A percentile compares a stretch with the other conserved stretches of the same genome.
These are phyloP conservation scores for Immersiporthe knoxdaviesiana DNA, from an alignment of 2,329 filamentous ascomycete genomes.

Conservation along the genomic window DNA sequence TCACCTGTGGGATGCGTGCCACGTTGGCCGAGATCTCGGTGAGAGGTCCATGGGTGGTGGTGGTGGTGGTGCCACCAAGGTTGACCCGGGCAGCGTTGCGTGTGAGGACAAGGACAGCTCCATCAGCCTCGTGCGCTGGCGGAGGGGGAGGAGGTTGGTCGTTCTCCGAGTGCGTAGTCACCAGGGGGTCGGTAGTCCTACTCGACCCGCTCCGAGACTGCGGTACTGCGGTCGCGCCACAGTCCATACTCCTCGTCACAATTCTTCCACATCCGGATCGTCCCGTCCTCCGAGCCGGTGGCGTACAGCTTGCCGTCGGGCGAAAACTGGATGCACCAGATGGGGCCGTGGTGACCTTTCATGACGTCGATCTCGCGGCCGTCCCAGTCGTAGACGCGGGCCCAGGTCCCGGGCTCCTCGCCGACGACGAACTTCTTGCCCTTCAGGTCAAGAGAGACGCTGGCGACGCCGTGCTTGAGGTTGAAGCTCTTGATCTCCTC, in stretches of 20 bases:
- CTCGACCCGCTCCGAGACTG: conserved; percentile 30
- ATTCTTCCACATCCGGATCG: conserved; percentile 88
- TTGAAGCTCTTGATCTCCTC: conserved; percentile 76
- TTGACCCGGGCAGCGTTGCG: background rate
- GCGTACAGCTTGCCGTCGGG: conserved; percentile 96
- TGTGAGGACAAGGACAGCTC: background rate
- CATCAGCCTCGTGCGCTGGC: background rate
- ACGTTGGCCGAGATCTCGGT: conserved; percentile 29
- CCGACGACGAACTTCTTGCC: conserved; percentile 86
- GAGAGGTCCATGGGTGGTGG: conserved; percentile 5
- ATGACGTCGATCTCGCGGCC: conserved; percentile 85
- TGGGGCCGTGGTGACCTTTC: conserved; percentile 95
- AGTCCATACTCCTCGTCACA: conserved; percentile 67
- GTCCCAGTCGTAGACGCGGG: conserved; percentile 90
- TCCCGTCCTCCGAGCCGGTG: conserved; percentile 95
- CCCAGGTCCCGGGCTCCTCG: conserved; percentile 92
- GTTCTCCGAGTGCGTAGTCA: conserved; percentile 26
- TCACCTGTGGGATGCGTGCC: conserved; percentile 20
- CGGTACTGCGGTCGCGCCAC: conserved; percentile 56
- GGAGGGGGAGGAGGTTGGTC: conserved; percentile 12
- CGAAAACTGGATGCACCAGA: conserved; percentile 94
- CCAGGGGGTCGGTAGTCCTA: conserved; percentile 28
- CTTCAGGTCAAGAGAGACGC: conserved; percentile 83
- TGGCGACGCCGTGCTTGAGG: conserved; percentile 84
- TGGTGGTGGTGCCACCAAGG: background rate